These are phyloP conservation scores for Ophiostoma australiae DNA, from an alignment of 2,329 filamentous ascomycete genomes.

Conservation along the genomic window DNA sequence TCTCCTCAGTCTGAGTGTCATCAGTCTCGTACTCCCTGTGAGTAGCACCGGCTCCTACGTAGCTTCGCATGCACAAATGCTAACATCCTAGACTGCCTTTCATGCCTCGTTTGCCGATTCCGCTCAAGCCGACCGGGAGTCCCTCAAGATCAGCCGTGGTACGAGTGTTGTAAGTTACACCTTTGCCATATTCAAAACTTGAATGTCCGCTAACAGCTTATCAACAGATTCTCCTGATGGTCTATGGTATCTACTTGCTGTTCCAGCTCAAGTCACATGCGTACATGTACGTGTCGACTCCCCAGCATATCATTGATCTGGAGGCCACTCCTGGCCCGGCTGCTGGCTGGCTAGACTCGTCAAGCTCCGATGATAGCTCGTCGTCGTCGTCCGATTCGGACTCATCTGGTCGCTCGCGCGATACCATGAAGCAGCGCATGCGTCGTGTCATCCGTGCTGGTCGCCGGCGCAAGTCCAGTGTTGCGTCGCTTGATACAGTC, in stretches of 20 bases:
- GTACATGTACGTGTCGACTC: slow-evolving; percentile 88
- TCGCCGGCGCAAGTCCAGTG: slow-evolving; percentile 56
- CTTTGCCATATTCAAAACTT: neutral
- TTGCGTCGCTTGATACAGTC: slow-evolving; percentile 53
- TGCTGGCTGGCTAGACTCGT: slow-evolving; percentile 73
- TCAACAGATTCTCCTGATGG: slow-evolving; percentile 63
- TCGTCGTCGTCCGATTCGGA: slow-evolving; percentile 55
- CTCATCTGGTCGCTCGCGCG: slow-evolving; percentile 42
- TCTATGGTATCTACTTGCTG: slow-evolving; percentile 77
- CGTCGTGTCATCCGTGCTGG: slow-evolving; percentile 46
- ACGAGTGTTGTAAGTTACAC: slow-evolving; percentile 69
- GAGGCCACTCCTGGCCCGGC: slow-evolving; percentile 82
- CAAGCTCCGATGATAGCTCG: slow-evolving; percentile 34
- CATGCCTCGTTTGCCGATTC: slow-evolving; percentile 74
- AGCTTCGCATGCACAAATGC: neutral
- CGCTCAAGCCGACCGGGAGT: slow-evolving; percentile 59
- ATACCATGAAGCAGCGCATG: slow-evolving; percentile 60
- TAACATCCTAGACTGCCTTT: slow-evolving; percentile 65
- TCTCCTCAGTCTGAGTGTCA: slow-evolving; percentile 82
- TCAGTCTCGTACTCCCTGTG: slow-evolving; percentile 78
- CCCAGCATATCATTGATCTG: slow-evolving; percentile 87
- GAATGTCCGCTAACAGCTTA: neutral
- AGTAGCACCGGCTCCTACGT: slow-evolving; percentile 34
- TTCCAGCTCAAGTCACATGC: slow-evolving; percentile 91
- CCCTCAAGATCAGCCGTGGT: slow-evolving; percentile 79